Evolutionary conservation across 1,284 basidiomycete species (phyloP), one percentile per base, ranked within the genome.

Genomic region (Ganoderma multipileum): DNA sequence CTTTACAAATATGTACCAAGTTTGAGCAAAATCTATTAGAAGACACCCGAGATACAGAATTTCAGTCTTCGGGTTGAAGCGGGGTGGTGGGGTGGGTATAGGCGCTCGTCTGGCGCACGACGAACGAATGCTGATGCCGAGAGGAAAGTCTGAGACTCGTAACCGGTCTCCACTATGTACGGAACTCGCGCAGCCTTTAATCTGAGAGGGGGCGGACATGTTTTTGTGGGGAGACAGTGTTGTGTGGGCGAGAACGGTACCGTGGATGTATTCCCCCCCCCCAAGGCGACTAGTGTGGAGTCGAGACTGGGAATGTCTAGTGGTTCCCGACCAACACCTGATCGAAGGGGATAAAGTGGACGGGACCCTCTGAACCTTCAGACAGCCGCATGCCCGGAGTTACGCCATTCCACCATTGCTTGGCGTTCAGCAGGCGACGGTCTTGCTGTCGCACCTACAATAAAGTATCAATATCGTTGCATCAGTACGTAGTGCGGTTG

Each of bases 381-480:
- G 58, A 41, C 38, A 42, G 38, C 36, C 76, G 67, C 74, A 76
- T 72, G 36, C 73, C 76, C 0, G 77, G 74, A 36, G 72, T 72
- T 11, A 78, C 74, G n/a, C 84, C 91, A 72, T 86, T 86, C 84
- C 85, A 86, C 83, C 83, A 87, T 39, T 86, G 83, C 64, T 79
- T 78, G 0, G 82, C 82, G 26, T 71, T 71, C 61, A 86, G 68
- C 70, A 80, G 76, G 58, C 79, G 77, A 50, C 80, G 86, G 3
- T 86, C 88, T 70, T 90, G 87, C 71, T 86, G 84, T 77, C 90
- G 89, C 11, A 93, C 82, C 70, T 78, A 42, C 12, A 16, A 54
- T 23, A 8, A 39, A 39, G 38, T 39, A 39, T 4, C 38, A 39
- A 14, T 12, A 39, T 39, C 12, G 38, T 39, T 39, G 38, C 33